A percentile compares a stretch with the other conserved stretches of the same genome.
Conservation (phyloP, 2,329 filamentous ascomycete genomes). For the Trichophyton mentagrophytes region DNA sequence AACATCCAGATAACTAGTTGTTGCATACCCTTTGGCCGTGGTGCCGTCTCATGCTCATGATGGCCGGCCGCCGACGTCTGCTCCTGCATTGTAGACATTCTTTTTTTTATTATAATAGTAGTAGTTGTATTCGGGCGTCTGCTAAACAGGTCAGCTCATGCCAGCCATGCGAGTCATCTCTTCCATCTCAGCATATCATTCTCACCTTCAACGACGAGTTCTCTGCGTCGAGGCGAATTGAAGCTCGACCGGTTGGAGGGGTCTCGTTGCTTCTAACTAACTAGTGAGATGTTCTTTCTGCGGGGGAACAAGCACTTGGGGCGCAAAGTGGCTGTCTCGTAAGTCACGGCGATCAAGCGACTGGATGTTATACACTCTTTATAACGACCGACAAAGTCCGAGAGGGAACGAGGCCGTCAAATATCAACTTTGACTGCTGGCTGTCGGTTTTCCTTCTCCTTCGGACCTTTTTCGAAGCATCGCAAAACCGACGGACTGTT, state of each 20-base stretch:
- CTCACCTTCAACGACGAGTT: neutral
- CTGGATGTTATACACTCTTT: neutral
- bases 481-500: no score
- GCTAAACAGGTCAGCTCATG: neutral
- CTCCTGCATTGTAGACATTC: neutral
- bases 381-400: neutral
- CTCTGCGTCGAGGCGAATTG: neutral
- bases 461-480: no score
- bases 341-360: neutral
- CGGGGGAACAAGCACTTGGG: no score
- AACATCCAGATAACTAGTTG: neutral
- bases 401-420: no score
- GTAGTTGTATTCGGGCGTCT: neutral
- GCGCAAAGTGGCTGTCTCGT: neutral
- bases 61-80: neutral
- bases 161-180: neutral
- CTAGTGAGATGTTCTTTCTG: no score
- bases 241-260: neutral
- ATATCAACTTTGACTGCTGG: no score
- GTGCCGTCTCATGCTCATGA: neutral
- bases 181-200: neutral
- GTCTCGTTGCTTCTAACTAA: neutral
- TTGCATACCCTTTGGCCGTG: slow-evolving; percentile 30
- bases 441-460: no score
- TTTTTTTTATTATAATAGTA: neutral